Base-by-base conservation (phyloP, 108 stramenopile species). In the Craspedostauros australis region DNA sequence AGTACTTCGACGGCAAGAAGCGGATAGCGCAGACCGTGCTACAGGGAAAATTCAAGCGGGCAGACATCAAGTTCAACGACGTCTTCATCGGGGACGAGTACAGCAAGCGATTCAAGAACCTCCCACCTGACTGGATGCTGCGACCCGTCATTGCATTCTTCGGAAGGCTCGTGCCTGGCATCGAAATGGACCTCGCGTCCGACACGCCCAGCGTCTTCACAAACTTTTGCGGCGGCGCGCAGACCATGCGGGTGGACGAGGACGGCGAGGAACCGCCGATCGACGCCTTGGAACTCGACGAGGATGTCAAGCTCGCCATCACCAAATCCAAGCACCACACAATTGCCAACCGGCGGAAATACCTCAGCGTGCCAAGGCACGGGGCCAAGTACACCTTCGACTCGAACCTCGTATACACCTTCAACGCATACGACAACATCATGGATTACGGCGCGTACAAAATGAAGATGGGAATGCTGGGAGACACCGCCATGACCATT, bases 21-120 rank as follows among this genome's bases (percentile, higher is more conserved):
- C 34, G 81, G 12, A 56, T 60, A 0, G 73, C 73, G 50, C 81
- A 82, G 49, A 56, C 39, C 29, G 48, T 82, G 1, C 60, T 79
- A 2, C 81, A 82, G 43, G 81, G 81, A 4, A 32, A 57, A 19
- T 78, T 82, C 72, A 82, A 79, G 46, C 71, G 76, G 37, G 40
- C 68, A 26, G 34, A 12, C 34, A 51, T 82, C 0, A 23, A 26
- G 19, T 66, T 77, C 7, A 55, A 51, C 8, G 80, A 82, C 23
- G 60, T 82, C 12, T 25, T 68, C 15, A 79, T 63, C 11, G 81
- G 81, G 0, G 70, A 79, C 46, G 66, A 72, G 28, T 82, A 75
- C 54, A 2, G 45, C 5, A 42, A 62, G 6, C 76, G 73, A 1
- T 50, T 82, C 15, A 68, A 68, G 50, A 57, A 63, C 37, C 15